Conservation (phyloP, 2,329 filamentous ascomycete species). For the Scytalidium sp. region DNA sequence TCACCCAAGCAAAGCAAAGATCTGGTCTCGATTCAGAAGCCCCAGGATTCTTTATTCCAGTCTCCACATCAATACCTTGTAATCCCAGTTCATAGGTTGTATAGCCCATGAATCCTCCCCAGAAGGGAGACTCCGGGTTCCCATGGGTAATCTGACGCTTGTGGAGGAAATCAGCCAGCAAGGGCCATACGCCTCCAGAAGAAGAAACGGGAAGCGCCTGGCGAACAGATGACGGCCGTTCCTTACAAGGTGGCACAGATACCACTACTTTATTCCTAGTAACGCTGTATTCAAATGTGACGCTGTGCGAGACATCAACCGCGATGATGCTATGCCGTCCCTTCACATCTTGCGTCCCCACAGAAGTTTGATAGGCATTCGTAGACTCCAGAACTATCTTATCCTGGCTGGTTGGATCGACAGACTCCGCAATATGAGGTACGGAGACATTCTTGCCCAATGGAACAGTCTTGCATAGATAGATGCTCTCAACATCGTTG, state of each 20-base stretch:
- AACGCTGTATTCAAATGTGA: constrained; percentile 55
- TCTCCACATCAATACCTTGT: constrained; percentile 43
- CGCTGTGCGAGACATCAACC: constrained; percentile 54
- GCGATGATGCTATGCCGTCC: constrained; percentile 75
- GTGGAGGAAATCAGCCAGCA: constrained; percentile 34
- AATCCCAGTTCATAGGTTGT: constrained; percentile 67
- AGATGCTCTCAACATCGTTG: constrained; percentile 22
- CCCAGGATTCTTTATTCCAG: constrained; percentile 13
- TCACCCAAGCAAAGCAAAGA: constrained; percentile 60
- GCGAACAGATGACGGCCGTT: neutral
- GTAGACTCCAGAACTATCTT: constrained; percentile 59
- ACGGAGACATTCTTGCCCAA: constrained; percentile 45
- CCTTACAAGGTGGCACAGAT: neutral
- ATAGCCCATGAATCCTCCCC: constrained; percentile 68
- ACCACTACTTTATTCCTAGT: constrained; percentile 39
- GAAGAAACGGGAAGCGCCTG: neutral
- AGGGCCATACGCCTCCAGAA: constrained; percentile 27
- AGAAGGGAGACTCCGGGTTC: constrained; percentile 51
- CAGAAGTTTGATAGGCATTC: constrained; percentile 45
- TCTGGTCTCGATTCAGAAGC: constrained; percentile 43
- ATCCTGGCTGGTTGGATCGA: constrained; percentile 32
- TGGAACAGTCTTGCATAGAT: constrained; percentile 38
- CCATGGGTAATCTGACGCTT: constrained; percentile 33
- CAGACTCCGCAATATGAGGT: constrained; percentile 50
- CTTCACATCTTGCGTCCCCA: constrained; percentile 43